These are phyloP conservation scores for Neofusicoccum cordaticola DNA, from an alignment of 2,329 filamentous ascomycete genomes.

Conservation along the genomic window DNA sequence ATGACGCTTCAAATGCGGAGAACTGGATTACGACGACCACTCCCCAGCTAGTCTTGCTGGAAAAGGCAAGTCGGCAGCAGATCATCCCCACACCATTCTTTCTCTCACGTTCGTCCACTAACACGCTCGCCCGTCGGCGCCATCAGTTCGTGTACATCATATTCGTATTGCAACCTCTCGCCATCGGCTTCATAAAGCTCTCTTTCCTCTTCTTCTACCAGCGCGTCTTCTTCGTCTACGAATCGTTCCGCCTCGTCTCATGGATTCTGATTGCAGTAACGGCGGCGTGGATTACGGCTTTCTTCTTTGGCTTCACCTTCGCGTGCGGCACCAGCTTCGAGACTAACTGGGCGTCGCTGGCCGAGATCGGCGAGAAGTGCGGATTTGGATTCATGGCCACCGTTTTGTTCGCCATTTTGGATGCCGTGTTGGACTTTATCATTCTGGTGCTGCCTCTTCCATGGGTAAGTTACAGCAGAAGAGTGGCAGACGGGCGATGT, in stretches of 20 bases:
- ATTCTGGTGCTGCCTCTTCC: background rate
- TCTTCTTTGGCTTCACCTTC: conserved; percentile 6
- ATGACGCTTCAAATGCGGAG: background rate
- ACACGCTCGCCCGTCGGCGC: background rate
- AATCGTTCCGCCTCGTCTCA: background rate
- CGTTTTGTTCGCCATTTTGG: background rate
- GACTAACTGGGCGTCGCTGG: background rate
- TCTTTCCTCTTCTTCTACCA: conserved; percentile 4
- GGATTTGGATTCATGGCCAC: conserved; percentile 2
- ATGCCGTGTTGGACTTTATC: background rate
- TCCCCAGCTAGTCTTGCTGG: background rate
- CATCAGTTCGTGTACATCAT: background rate
- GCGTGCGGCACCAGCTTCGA: background rate
- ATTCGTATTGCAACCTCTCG: conserved; percentile 3
- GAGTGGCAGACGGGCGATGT: background rate
- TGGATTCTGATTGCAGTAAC: background rate
- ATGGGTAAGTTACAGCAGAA: background rate
- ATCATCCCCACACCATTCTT: background rate
- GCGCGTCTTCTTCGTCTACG: background rate
- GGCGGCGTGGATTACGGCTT: background rate
- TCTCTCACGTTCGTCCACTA: background rate
- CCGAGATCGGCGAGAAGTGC: background rate
- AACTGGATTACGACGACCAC: background rate
- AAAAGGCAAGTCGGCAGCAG: background rate
- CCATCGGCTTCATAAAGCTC: background rate